These are phyloP conservation scores for Candolleomyces aberdarensis DNA, from an alignment of 768 basidiomycete genomes.

Conservation along the genomic window DNA sequence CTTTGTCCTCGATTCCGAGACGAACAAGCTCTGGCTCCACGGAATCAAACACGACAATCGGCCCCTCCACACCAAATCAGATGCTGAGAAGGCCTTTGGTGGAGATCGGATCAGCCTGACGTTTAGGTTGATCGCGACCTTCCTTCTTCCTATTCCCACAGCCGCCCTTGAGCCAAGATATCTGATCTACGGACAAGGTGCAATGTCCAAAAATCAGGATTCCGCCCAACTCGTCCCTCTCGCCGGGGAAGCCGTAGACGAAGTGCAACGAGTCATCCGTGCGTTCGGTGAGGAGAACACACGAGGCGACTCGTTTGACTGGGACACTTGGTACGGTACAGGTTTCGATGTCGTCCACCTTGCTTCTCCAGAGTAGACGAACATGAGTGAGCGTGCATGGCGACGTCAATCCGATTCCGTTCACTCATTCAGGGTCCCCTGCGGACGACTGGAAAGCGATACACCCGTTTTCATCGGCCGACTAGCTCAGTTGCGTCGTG, in stretches of 20 bases:
- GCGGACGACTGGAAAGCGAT: too few relatives aligned
- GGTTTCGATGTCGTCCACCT: constrained; percentile 17
- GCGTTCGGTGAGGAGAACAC: constrained; percentile 18
- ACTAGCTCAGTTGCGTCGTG: constrained; percentile 92
- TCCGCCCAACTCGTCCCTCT: constrained; percentile 45
- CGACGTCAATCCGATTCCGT: too few relatives aligned
- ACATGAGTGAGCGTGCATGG: too few relatives aligned
- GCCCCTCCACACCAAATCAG: constrained; percentile 46
- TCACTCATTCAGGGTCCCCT: too few relatives aligned
- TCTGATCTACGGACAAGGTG: constrained; percentile 72
- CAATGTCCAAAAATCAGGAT: constrained; percentile 55
- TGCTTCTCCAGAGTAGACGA: not conserved
- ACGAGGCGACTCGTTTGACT: constrained; percentile 11
- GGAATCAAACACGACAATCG: constrained; percentile 78
- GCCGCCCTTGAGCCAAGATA: not conserved
- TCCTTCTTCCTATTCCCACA: constrained; percentile 38
- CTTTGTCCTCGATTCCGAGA: constrained; percentile 74
- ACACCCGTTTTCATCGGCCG: constrained; percentile 49
- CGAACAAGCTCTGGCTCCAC: constrained; percentile 75
- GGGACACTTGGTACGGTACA: constrained; percentile 16
- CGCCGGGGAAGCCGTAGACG: not conserved
- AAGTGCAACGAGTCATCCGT: constrained; percentile 6
- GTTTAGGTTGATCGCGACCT: constrained; percentile 77
- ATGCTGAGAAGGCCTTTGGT: constrained; percentile 49
- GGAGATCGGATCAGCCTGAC: constrained; percentile 78